Evolutionary conservation across 352 stramenopile species (phyloP), one percentile per base, ranked within the genome.

Genomic region (Globisporangium solare): DNA sequence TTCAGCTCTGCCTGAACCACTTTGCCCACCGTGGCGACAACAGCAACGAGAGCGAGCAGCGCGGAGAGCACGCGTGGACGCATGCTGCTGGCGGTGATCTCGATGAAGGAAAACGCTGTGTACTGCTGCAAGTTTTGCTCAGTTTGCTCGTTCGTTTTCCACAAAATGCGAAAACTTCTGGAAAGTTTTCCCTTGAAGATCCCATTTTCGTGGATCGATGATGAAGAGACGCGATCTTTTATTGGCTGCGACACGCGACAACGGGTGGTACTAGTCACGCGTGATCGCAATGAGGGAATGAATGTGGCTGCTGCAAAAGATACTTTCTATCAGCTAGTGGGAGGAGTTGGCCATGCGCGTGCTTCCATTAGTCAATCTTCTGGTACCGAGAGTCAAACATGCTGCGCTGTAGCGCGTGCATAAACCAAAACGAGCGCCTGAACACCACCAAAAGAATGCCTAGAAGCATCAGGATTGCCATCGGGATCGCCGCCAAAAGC

Each of bases 1-100:
- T 76, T 86, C 21, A 87, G 74, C 31, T 77, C 67, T 3, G 59
- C 74, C 1, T 13, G 12, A 4, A 56, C 61, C 10, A 35, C 27
- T 1, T 7, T 35, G 13, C 40, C 40, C 5, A 11, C 37, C 14
- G 22, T 15, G 5, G 17, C 43, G 27, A 50, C 27, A 15, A 43
- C 13, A 15, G 42, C 45, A 24, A 51, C 31, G 6, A 58, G 21
- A 10, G 24, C 50, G 2, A 35, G n/a, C 35, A 45, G 3, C 1
- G 48, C 35, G 15, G 49, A n/a, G 32, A 47, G n/a, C 11, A 52
- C 31, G 5, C 41, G 42, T 11, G 27, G 13, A 27, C 31, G 21
- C 49, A 63, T 54, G n/a, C 10, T 47, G 27, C 10, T 47, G 27
- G n/a, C 20, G 37, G n/a, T 14, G 22, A 2, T 54, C 17, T 52